Conservation (phyloP, 2,329 filamentous ascomycete genomes). For the Colletotrichum chrysophilum region DNA sequence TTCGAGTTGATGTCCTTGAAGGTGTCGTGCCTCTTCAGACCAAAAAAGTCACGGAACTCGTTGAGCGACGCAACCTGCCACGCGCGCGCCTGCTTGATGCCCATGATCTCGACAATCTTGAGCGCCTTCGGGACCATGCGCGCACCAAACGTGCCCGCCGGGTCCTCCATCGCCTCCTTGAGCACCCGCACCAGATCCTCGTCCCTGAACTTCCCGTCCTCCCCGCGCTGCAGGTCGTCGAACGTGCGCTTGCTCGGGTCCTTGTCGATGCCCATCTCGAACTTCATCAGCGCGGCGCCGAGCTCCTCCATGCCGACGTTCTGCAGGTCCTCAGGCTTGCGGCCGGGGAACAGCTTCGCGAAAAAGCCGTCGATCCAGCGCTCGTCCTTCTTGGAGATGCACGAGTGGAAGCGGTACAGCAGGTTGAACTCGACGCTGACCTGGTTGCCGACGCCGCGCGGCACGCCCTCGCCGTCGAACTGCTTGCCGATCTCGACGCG, state of each 20-base stretch:
- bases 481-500: conserved; percentile 61
- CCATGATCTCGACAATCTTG: conserved; percentile 65
- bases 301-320: conserved; percentile 42
- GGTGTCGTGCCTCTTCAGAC: conserved; percentile 57
- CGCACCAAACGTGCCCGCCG: conserved; percentile 64
- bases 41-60: conserved; percentile 69
- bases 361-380: conserved; percentile 64
- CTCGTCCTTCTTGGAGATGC: conserved; percentile 65
- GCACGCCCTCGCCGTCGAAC: conserved; percentile 48
- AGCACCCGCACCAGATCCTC: conserved; percentile 62
- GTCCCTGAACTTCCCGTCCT: conserved; percentile 60
- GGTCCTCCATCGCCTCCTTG: conserved; percentile 64
- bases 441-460: conserved; percentile 67
- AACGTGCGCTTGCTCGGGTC: conserved; percentile 55
- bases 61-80: conserved; percentile 69
- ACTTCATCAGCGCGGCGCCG: conserved; percentile 27
- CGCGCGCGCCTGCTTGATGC: conserved; percentile 65
- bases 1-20: conserved; percentile 66
- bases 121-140: conserved; percentile 63
- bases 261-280: conserved; percentile 42
- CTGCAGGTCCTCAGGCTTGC: conserved; percentile 33
- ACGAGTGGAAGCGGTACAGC: conserved; percentile 70
- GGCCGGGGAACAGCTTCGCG: conserved; percentile 45
- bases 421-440: conserved; percentile 73
- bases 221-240: conserved; percentile 49